phyloP scores from a whole-genome alignment of 2,329 filamentous ascomycete species.

The Sclerotinia subarctica region DNA sequence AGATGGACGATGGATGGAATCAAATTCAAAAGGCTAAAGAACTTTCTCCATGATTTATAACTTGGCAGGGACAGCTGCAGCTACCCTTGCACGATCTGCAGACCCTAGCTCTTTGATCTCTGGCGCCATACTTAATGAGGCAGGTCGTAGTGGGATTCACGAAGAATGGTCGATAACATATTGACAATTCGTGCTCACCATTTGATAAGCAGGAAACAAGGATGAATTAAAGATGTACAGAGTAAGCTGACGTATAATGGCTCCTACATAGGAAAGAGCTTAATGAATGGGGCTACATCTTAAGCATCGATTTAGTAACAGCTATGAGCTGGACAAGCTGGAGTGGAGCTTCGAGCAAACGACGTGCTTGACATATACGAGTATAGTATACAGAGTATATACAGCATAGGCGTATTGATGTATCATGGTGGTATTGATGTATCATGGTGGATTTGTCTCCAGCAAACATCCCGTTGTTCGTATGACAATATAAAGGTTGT shows the following conservation, averaged over 20 bases:
- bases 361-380: slow-evolving; percentile 4
- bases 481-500: not conserved
- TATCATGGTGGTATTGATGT: not conserved
- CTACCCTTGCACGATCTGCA: slow-evolving; percentile 14
- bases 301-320: not conserved
- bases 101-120: slow-evolving; percentile 8
- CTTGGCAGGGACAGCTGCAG: slow-evolving; percentile 16
- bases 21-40: not conserved
- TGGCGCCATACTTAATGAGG: slow-evolving; percentile 11
- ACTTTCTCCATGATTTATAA: slow-evolving; percentile 10
- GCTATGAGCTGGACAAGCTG: slow-evolving; percentile 9
- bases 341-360: not conserved
- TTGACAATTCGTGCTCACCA: not conserved
- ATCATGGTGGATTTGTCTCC: not conserved
- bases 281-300: not conserved
- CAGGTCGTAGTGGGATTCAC: not conserved
- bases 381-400: too few relatives aligned
- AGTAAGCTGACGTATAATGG: slow-evolving; percentile 10
- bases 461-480: not conserved
- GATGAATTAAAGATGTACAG: not conserved
- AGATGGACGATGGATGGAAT: not conserved
- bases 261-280: slow-evolving; percentile 15
- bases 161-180: not conserved
- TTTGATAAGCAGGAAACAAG: slow-evolving; percentile 5
- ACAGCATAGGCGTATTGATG: too few relatives aligned